phyloP scores from a whole-genome alignment of 2,329 filamentous ascomycete species.

The Pseudogymnoascus sp. region DNA sequence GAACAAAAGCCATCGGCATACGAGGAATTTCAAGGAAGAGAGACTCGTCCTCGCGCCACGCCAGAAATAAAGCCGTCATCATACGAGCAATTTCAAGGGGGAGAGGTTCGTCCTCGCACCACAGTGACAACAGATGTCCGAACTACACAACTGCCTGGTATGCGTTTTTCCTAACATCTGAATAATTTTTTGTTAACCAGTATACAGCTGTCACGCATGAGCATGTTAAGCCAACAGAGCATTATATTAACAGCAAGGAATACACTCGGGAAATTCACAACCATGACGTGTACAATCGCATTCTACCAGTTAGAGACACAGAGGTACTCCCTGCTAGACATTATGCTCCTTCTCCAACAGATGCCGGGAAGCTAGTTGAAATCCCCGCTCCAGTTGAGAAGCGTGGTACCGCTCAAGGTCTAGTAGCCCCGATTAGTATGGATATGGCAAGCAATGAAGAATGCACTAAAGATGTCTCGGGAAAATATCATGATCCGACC shows the following conservation, averaged over 20 bases:
- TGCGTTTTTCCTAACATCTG: neutral
- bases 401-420: neutral
- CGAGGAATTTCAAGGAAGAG: neutral
- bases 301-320: constrained; percentile 46
- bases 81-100: neutral
- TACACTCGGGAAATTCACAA: constrained; percentile 48
- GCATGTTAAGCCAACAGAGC: constrained; percentile 35
- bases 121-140: neutral
- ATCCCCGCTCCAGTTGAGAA: constrained; percentile 33
- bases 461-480: neutral
- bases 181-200: neutral
- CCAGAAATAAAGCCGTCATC: no score
- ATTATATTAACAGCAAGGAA: constrained; percentile 39
- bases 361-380: constrained; percentile 36
- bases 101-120: neutral
- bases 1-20: neutral
- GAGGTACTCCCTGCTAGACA: constrained; percentile 47
- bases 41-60: neutral
- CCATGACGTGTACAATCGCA: constrained; percentile 44
- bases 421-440: neutral
- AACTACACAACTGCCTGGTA: constrained; percentile 1
- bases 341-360: constrained; percentile 31
- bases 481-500: neutral
- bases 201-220: constrained; percentile 43
- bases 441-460: neutral